A percentile compares a stretch with the other conserved stretches of the same genome.
Evolutionary conservation across 257 asterid genomes (phyloP).

Genomic region (Penstemon eatonii): DNA sequence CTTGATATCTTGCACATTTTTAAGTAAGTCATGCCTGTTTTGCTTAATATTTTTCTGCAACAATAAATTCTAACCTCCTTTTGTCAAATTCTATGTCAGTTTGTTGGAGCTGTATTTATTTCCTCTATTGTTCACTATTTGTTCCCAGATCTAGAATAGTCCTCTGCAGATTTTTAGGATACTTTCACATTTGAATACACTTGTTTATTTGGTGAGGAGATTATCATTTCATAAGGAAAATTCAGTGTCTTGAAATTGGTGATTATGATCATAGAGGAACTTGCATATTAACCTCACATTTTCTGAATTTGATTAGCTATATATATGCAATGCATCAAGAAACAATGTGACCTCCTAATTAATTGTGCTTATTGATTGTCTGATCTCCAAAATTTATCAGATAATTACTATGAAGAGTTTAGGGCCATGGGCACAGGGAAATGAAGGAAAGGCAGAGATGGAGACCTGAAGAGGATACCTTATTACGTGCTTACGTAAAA

Average conservation of each 20-base stretch:
- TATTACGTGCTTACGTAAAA: constrained; percentile 56
- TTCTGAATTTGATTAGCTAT: constrained; percentile 28
- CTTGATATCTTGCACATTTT: no score
- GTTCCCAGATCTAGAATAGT: neutral
- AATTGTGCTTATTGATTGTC: constrained; percentile 12
- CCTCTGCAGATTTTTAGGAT: neutral
- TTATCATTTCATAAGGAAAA: neutral
- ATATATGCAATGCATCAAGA: constrained; percentile 24
- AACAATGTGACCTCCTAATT: constrained; percentile 34
- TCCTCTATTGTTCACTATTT: neutral
- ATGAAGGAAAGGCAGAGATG: constrained; percentile 83
- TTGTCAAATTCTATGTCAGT: no score
- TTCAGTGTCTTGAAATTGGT: neutral
- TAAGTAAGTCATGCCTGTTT: no score
- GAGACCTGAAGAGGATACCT: constrained; percentile 75
- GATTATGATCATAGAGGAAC: neutral
- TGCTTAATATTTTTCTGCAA: no score
- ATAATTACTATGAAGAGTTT: constrained; percentile 43
- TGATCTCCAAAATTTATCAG: constrained; percentile 23
- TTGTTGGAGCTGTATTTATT: neutral
- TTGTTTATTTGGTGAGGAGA: neutral
- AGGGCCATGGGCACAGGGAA: constrained; percentile 53
- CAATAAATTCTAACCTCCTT: no score
- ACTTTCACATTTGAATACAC: neutral
- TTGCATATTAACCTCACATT: neutral